Base-by-base conservation (phyloP, 1,139 yeast genomes). In the Yamadazyma diddensiae region DNA sequence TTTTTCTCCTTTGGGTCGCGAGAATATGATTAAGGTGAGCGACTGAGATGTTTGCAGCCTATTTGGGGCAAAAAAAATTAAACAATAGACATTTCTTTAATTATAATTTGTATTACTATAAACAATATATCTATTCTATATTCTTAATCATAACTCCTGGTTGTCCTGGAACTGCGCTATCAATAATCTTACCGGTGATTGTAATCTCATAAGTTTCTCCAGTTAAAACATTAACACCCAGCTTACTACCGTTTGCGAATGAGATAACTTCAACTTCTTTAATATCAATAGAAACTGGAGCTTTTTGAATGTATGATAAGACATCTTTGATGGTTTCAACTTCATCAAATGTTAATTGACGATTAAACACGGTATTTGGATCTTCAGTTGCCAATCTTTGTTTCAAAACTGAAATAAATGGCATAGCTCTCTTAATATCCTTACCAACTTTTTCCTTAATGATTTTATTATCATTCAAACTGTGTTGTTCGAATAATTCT, bases 401-500 rank as follows among this genome's bases (percentile, higher is more conserved):
- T 61, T 92, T 87, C 59, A 92, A 69, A 46, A 78, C 69, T 43
- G 92, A 81, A 43, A 92, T 90, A 59, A 90, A 92, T 39, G 97
- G 97, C 98, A 94, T 92, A 41, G 95, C 97, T 49, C 94, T 81
- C 73, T 88, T 88, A 82, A 90, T 79, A 50, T 83, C 92, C 57
- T 78, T 79, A 43, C 83, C 83, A 38, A 83, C 79, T 52, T 65
- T 75, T 44, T 75, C 71, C 56, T 74, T 81, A 44, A 83, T 67
- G 36, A 60, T 62, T 48, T 72, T 73, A 61, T 71, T 79, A 54
- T 82, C 88, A 40, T 77, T 69, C 48, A 83, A 66, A 20, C 72
- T 58, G 17, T 76, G 78, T 29, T 57, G 59, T 45, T 82, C 92
- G 53, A 83, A 85, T 46, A 88, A 72, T 46, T 83, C 82, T 49